Conservation (phyloP, 305 asterid species). For the Rubia tinctorum region DNA sequence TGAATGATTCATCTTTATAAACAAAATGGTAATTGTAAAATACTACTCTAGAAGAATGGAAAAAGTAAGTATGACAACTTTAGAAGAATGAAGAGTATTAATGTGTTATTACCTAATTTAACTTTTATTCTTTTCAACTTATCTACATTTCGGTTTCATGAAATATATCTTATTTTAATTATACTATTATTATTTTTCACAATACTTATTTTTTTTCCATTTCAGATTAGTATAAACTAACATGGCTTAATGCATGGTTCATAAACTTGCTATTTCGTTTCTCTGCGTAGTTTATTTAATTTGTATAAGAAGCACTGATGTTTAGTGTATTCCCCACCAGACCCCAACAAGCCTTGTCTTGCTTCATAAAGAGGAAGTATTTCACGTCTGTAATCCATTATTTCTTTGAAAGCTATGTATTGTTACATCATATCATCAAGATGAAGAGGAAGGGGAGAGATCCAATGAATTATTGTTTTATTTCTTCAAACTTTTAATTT, state of each 20-base stretch:
- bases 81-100: too few relatives aligned
- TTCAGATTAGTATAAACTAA: too few relatives aligned
- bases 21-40: too few relatives aligned
- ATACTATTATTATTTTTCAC: too few relatives aligned
- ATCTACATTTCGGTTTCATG: too few relatives aligned
- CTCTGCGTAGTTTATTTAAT: not conserved
- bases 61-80: too few relatives aligned
- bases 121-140: too few relatives aligned
- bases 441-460: not conserved
- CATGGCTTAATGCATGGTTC: not conserved
- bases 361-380: constrained; percentile 11
- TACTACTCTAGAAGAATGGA: too few relatives aligned
- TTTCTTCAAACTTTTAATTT: not conserved
- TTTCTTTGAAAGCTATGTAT: not conserved
- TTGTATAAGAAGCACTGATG: not conserved
- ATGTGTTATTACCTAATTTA: too few relatives aligned
- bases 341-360: constrained; percentile 10
- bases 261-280: not conserved
- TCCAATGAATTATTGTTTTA: not conserved
- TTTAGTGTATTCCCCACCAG: constrained; percentile 7
- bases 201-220: too few relatives aligned
- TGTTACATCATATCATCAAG: constrained; percentile 14
- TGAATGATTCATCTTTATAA: too few relatives aligned
- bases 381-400: constrained; percentile 21
- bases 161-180: too few relatives aligned